phyloP scores from a whole-genome alignment of 75 land plant species.

The Pseudotsuga menziesii region DNA sequence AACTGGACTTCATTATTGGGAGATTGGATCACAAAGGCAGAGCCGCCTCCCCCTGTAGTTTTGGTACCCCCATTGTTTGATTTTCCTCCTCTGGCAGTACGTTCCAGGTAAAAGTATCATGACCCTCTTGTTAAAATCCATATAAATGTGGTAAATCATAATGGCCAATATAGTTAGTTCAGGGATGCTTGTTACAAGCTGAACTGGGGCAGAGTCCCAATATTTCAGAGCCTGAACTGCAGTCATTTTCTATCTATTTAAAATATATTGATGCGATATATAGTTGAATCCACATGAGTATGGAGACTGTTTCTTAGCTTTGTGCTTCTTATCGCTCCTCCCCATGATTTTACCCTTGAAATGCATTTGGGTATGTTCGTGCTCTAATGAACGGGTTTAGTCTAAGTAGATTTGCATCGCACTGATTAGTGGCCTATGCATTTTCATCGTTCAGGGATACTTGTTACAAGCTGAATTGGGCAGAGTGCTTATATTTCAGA shows the following conservation, averaged over 20 bases:
- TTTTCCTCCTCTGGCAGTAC: conserved; percentile 80
- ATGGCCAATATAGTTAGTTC: neutral
- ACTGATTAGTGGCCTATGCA: too few relatives aligned
- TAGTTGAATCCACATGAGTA: neutral
- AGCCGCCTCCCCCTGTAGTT: conserved; percentile 82
- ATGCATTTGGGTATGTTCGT: too few relatives aligned
- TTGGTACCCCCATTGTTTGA: conserved; percentile 87
- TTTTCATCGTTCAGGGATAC: too few relatives aligned
- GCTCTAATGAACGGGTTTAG: too few relatives aligned
- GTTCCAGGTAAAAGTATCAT: conserved; percentile 41
- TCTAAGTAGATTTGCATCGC: too few relatives aligned
- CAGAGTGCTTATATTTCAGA: too few relatives aligned
- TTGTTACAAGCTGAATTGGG: too few relatives aligned
- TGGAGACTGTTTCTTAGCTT: too few relatives aligned
- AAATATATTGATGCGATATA: neutral
- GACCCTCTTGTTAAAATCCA: neutral
- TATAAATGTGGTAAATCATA: neutral
- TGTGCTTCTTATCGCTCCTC: too few relatives aligned
- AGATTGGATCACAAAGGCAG: conserved; percentile 8
- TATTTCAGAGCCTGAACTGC: neutral
- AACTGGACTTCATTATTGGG: neutral
- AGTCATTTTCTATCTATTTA: too few relatives aligned
- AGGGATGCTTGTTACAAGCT: neutral
- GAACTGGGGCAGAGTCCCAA: neutral
- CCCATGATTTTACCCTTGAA: too few relatives aligned